Evolutionary conservation across 2,329 filamentous ascomycete genomes (phyloP).

Genomic region (Penicillium sp.): DNA sequence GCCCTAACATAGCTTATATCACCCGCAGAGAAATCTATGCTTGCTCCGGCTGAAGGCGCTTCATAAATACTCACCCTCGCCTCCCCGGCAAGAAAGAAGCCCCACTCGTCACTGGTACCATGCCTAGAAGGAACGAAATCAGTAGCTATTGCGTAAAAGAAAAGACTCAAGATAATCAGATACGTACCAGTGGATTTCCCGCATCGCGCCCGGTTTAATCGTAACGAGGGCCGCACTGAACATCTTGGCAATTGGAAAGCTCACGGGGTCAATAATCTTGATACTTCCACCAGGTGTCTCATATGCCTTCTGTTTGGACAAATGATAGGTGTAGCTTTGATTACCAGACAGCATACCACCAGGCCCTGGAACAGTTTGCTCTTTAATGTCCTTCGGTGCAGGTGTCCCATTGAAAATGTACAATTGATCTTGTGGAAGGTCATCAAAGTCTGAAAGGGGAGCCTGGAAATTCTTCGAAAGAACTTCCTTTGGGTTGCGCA

Average conservation of each 20-base stretch:
- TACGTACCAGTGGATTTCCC: slow-evolving; percentile 7
- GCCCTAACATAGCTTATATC: slow-evolving; percentile 4
- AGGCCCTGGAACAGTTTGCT: slow-evolving; percentile 3
- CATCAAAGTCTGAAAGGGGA: slow-evolving; percentile 4
- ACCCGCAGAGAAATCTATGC: slow-evolving; percentile 6
- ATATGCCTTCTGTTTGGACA: slow-evolving; percentile 3
- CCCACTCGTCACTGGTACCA: slow-evolving; percentile 9
- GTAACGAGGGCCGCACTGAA: slow-evolving; percentile 7
- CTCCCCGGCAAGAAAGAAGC: slow-evolving; percentile 5
- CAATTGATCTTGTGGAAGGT: slow-evolving; percentile 3
- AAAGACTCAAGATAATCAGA: too few relatives aligned
- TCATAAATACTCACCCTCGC: slow-evolving; percentile 5
- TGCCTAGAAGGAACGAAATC: background rate
- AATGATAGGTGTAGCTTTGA: slow-evolving; percentile 6
- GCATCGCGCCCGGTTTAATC: slow-evolving; percentile 7
- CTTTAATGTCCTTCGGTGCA: background rate
- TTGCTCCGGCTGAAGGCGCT: slow-evolving; percentile 3
- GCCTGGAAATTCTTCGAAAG: slow-evolving; percentile 5
- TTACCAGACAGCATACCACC: background rate
- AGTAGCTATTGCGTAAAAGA: background rate
- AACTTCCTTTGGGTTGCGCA: slow-evolving; percentile 5
- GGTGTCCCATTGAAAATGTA: slow-evolving; percentile 9
- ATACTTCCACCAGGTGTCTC: slow-evolving; percentile 8
- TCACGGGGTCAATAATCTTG: slow-evolving; percentile 9
- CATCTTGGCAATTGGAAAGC: slow-evolving; percentile 3